phyloP scores from a whole-genome alignment of 305 asterid species.

The Fraxinus sp. region DNA sequence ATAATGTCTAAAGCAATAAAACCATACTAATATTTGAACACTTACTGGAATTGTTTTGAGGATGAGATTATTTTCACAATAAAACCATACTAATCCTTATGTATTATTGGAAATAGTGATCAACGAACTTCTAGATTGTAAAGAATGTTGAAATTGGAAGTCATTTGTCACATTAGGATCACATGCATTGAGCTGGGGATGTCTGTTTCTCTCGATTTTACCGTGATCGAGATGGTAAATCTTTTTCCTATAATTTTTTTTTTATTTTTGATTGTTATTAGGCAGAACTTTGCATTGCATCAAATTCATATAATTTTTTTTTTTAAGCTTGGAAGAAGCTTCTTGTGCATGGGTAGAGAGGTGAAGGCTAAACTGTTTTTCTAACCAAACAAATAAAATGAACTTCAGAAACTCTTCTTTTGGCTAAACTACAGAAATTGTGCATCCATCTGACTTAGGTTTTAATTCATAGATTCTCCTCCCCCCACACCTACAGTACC shows the following conservation, averaged over 20 bases:
- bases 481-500: not conserved
- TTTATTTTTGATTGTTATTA: not conserved
- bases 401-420: not conserved
- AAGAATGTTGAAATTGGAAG: too few relatives aligned
- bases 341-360: not conserved
- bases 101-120: too few relatives aligned
- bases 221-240: conserved; percentile 68
- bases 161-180: too few relatives aligned
- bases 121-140: too few relatives aligned
- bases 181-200: conserved; percentile 92
- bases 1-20: too few relatives aligned
- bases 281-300: not conserved
- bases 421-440: not conserved
- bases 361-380: not conserved
- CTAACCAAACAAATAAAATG: not conserved
- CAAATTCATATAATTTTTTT: not conserved
- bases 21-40: too few relatives aligned
- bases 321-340: not conserved
- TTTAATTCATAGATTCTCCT: not conserved
- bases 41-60: too few relatives aligned
- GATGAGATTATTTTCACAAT: too few relatives aligned
- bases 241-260: not conserved
- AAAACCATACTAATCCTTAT: too few relatives aligned
- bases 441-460: not conserved
- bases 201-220: not conserved